A percentile compares a stretch with the other conserved stretches of the same genome.
Conservation (phyloP, 148 eudicot species). For the Amaranthus hypochondriacus region DNA sequence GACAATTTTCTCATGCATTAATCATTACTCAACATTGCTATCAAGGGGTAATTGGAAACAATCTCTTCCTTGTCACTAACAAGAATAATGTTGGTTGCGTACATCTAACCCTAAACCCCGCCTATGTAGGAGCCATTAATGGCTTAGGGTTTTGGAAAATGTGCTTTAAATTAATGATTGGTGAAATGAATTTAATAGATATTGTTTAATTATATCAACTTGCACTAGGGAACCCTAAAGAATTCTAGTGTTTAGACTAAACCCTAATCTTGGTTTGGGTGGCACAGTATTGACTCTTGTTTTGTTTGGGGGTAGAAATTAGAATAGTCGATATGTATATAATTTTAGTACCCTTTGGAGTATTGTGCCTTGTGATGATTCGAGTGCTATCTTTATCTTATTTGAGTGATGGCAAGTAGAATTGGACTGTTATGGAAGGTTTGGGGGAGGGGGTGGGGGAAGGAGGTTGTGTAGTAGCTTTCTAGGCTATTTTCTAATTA, state of each 20-base stretch:
- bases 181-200: not conserved
- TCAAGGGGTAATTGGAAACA: too few relatives aligned
- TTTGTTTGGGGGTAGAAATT: not conserved
- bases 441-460: too few relatives aligned
- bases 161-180: not conserved
- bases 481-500: too few relatives aligned
- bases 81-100: too few relatives aligned
- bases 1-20: not conserved
- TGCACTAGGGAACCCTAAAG: too few relatives aligned
- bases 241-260: not conserved
- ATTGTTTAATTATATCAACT: not conserved
- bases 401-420: not conserved
- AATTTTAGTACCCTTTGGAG: not conserved
- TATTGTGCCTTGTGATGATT: not conserved
- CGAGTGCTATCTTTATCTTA: not conserved
- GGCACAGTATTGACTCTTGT: not conserved
- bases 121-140: too few relatives aligned
- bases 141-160: not conserved
- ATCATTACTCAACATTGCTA: too few relatives aligned
- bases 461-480: too few relatives aligned
- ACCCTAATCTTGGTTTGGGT: not conserved
- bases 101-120: too few relatives aligned
- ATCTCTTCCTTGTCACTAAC: too few relatives aligned
- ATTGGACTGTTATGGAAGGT: not conserved
- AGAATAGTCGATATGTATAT: not conserved